Evolutionary conservation across 768 basidiomycete genomes (phyloP).

Genomic region (Mycena capillaripes): DNA sequence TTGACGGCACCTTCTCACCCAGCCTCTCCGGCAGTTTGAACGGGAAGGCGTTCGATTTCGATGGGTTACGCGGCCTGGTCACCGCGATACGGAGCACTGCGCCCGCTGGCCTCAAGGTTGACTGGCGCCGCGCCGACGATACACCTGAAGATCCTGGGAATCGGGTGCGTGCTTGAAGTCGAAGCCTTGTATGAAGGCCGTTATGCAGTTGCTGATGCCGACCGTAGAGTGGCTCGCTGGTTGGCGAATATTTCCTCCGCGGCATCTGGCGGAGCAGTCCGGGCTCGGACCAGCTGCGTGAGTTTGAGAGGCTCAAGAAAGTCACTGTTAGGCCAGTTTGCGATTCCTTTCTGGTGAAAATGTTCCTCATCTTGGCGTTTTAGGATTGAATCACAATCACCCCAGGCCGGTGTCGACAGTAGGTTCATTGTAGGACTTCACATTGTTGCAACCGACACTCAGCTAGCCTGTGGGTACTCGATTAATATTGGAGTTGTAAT

Average conservation of each 20-base stretch:
- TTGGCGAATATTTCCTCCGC: conserved; percentile 64
- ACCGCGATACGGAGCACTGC: conserved; percentile 57
- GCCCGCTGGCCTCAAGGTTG: conserved; percentile 56
- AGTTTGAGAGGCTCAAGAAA: conserved; percentile 65
- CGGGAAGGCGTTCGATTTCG: conserved; percentile 55
- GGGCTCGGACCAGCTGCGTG: conserved; percentile 47
- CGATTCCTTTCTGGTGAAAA: not conserved
- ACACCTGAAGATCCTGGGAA: conserved; percentile 58
- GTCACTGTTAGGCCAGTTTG: conserved; percentile 63
- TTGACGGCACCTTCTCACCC: conserved; percentile 62
- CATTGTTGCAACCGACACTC: conserved; percentile 66
- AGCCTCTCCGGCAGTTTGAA: conserved; percentile 58
- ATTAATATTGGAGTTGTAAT: too few species aligned
- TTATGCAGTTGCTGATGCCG: conserved; percentile 20
- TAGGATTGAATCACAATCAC: conserved; percentile 60
- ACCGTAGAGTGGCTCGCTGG: conserved; percentile 61
- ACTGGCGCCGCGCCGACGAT: conserved; percentile 64
- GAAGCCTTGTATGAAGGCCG: not conserved
- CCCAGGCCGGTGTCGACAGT: conserved; percentile 54
- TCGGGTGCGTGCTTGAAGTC: conserved; percentile 57
- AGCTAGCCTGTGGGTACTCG: too few species aligned
- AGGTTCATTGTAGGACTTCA: conserved; percentile 62
- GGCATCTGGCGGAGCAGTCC: conserved; percentile 58
- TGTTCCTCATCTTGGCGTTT: not conserved
- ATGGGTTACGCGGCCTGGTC: conserved; percentile 57